Conservation (phyloP, 106 monocot species). For the Acanthochlamys bracteata region DNA sequence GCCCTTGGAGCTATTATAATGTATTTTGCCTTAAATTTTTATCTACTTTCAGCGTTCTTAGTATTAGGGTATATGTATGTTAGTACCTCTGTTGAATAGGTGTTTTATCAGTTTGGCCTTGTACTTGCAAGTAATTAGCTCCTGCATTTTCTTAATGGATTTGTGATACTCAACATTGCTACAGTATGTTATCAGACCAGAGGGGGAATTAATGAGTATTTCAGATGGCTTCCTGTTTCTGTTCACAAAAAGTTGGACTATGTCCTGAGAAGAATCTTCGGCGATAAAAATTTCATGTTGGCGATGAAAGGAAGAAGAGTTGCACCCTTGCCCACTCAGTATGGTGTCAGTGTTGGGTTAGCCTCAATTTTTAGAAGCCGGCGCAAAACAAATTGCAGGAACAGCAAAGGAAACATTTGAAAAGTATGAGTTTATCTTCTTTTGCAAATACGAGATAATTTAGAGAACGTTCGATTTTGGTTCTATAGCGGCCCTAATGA, state of each 20-base stretch:
- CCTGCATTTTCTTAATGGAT: not conserved
- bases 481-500: not conserved
- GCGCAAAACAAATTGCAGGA: conserved; percentile 63
- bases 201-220: conserved; percentile 87
- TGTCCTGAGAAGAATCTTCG: conserved; percentile 45
- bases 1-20: no score
- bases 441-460: not conserved
- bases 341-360: conserved; percentile 54
- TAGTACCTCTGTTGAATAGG: no score
- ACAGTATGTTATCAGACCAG: conserved; percentile 85
- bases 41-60: no score
- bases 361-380: conserved; percentile 84
- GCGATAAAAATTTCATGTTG: conserved; percentile 35
- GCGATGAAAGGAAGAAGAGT: conserved; percentile 27
- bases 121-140: not conserved
- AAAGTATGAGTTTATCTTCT: conserved; percentile 47
- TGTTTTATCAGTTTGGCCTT: not conserved
- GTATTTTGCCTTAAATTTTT: no score
- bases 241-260: conserved; percentile 54
- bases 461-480: not conserved
- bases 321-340: conserved; percentile 26
- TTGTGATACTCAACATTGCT: not conserved
- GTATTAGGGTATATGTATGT: no score
- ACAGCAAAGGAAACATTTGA: conserved; percentile 81
- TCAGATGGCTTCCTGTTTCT: conserved; percentile 82